Evolutionary conservation across 441 rosid species (phyloP).

Genomic region (Populus hybrid): DNA sequence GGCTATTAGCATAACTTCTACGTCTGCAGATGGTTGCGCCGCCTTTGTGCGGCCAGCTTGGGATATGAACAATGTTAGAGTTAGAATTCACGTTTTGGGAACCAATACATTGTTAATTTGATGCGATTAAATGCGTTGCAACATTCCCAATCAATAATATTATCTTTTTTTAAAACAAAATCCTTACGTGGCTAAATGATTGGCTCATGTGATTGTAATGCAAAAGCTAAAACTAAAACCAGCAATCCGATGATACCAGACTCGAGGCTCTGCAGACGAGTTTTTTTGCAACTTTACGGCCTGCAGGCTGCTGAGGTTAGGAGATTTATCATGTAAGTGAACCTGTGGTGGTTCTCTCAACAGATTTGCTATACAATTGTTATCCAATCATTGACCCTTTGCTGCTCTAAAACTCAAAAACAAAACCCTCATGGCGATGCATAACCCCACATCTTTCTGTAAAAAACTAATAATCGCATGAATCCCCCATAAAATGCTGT

Average conservation of each 20-base stretch:
- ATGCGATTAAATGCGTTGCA: not conserved
- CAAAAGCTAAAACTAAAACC: not conserved
- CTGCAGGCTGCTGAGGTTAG: not conserved
- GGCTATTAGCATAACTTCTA: not conserved
- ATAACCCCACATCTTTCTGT: no score
- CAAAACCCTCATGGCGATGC: not conserved
- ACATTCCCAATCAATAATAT: not conserved
- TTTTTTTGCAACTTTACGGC: not conserved
- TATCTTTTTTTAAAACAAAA: no score
- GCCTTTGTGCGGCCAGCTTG: not conserved
- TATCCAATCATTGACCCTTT: not conserved
- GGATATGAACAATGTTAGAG: not conserved
- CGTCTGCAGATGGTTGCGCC: not conserved
- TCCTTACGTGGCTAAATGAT: not conserved
- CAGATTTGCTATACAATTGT: no score
- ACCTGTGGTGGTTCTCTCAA: not conserved
- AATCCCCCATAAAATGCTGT: no score
- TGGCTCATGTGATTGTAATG: not conserved
- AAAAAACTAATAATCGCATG: no score
- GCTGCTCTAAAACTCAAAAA: not conserved
- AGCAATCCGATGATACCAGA: not conserved
- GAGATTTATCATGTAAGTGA: not conserved
- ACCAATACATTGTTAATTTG: not conserved
- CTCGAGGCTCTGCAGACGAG: not conserved
- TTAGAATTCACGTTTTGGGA: not conserved